Evolutionary conservation across 306 rosid species (phyloP).

Genomic region (Pterocarpus macrocarpus): DNA sequence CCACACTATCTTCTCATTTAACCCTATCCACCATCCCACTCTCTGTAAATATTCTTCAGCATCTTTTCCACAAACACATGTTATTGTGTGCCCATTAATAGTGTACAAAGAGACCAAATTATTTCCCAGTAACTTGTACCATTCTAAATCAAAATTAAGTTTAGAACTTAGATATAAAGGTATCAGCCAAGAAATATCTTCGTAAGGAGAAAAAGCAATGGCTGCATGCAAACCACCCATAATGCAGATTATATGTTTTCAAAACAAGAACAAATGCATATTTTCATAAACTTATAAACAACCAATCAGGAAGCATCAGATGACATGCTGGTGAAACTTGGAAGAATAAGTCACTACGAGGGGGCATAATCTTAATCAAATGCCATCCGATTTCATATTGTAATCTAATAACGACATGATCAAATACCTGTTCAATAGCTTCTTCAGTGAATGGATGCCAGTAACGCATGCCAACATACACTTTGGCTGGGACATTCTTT

Average conservation of each 20-base stretch:
- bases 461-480: constrained; percentile 97
- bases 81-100: background rate
- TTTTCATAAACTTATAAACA: constrained; percentile 1
- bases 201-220: constrained; percentile 5
- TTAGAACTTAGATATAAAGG: constrained; percentile 32
- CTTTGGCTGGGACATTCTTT: constrained; percentile 84
- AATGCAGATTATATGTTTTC: constrained; percentile 18
- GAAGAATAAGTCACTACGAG: background rate
- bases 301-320: background rate
- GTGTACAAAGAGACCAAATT: background rate
- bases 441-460: constrained; percentile 99
- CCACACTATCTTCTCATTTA: background rate
- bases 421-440: constrained; percentile 80
- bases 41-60: background rate
- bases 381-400: constrained; percentile 1
- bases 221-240: constrained; percentile 25
- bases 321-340: background rate
- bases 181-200: constrained; percentile 22
- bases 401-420: constrained; percentile 27
- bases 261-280: constrained; percentile 20
- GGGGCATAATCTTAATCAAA: constrained; percentile 35
- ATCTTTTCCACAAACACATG: background rate
- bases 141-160: constrained; percentile 14
- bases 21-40: constrained; percentile 26
- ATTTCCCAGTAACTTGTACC: background rate